phyloP scores from a whole-genome alignment of 805 yeast genomes.

The Metschnikowia lachancei region DNA sequence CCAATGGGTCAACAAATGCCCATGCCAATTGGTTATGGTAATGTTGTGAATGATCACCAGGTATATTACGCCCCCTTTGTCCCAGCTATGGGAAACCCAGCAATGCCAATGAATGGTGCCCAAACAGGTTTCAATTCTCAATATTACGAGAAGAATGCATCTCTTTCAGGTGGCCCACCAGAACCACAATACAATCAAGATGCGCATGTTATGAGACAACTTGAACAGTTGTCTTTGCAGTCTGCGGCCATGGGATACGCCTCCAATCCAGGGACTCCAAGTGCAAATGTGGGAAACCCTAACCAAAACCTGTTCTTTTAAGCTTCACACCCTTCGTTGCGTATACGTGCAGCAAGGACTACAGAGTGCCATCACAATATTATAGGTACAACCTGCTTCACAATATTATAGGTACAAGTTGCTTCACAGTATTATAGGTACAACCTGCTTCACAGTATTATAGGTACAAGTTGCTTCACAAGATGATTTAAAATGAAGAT shows the following conservation, averaged over 20 bases:
- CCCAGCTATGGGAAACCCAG: not conserved
- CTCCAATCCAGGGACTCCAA: constrained; percentile 44
- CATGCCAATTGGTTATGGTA: constrained; percentile 3
- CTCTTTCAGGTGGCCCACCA: not conserved
- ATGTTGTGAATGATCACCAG: not conserved
- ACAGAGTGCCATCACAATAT: too few species aligned
- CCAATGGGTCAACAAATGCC: constrained; percentile 2
- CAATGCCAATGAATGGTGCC: not conserved
- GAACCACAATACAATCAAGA: constrained; percentile 10
- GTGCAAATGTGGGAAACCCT: constrained; percentile 5
- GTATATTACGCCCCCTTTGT: not conserved
- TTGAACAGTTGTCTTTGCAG: constrained; percentile 45
- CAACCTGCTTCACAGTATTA: too few species aligned
- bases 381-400: too few species aligned
- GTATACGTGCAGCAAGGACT: too few species aligned
- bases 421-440: too few species aligned
- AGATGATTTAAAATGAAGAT: too few species aligned
- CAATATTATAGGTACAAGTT: too few species aligned
- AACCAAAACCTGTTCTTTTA: constrained; percentile 8
- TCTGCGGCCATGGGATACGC: constrained; percentile 48
- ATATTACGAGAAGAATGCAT: not conserved
- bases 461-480: too few species aligned
- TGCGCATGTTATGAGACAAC: constrained; percentile 42
- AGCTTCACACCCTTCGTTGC: not conserved
- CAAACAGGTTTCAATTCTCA: not conserved